A percentile compares a stretch with the other conserved stretches of the same genome.
Conservation (phyloP, 1,284 basidiomycete species). For the Rhodofomes roseus region DNA sequence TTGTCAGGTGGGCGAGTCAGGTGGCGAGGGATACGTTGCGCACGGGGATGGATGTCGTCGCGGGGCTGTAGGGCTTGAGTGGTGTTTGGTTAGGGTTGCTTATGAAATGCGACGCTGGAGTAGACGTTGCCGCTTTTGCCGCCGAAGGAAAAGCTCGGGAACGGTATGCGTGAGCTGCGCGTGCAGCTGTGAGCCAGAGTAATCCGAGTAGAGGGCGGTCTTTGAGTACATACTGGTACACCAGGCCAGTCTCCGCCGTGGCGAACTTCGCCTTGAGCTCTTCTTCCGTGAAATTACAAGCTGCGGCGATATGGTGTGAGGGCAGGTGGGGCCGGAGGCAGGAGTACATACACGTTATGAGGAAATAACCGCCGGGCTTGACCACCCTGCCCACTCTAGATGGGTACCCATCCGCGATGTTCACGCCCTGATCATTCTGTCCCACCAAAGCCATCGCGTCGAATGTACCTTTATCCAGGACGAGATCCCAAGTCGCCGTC, state of each 20-base stretch:
- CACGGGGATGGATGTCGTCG: slow-evolving; percentile 53
- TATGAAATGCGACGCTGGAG: slow-evolving; percentile 72
- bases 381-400: slow-evolving; percentile 54
- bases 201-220: neutral
- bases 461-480: slow-evolving; percentile 81
- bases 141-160: slow-evolving; percentile 72
- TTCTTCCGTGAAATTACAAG: slow-evolving; percentile 88
- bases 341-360: slow-evolving; percentile 72
- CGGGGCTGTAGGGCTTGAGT: slow-evolving; percentile 32
- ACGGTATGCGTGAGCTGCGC: slow-evolving; percentile 65
- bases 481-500: slow-evolving; percentile 51
- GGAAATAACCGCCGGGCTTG: slow-evolving; percentile 66
- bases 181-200: neutral
- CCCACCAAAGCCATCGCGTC: slow-evolving; percentile 83
- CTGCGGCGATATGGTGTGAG: slow-evolving; percentile 29
- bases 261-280: slow-evolving; percentile 67
- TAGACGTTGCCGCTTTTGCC: slow-evolving; percentile 71
- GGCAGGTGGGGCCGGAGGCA: neutral
- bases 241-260: slow-evolving; percentile 43
- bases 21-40: slow-evolving; percentile 67
- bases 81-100: slow-evolving; percentile 22
- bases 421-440: slow-evolving; percentile 50
- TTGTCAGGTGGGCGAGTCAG: slow-evolving; percentile 61
- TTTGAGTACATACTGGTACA: slow-evolving; percentile 55
- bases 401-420: slow-evolving; percentile 64